phyloP scores from a whole-genome alignment of 2,329 filamentous ascomycete genomes.

The Xenoacremonium recifei region DNA sequence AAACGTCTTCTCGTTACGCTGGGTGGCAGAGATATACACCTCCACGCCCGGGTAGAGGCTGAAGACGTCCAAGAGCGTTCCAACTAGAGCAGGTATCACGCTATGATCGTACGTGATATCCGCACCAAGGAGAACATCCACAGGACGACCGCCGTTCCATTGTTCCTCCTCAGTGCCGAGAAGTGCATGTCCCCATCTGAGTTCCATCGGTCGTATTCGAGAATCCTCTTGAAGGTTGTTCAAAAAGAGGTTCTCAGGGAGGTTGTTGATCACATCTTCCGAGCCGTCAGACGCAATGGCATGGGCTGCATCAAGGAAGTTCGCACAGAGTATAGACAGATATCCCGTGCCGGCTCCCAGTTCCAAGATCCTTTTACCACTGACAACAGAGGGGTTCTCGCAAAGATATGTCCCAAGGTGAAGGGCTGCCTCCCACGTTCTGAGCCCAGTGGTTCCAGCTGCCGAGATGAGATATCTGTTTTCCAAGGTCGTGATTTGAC shows the following conservation, averaged over 20 bases:
- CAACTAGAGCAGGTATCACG: slow-evolving; percentile 62
- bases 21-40: slow-evolving; percentile 67
- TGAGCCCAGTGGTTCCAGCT: slow-evolving; percentile 70
- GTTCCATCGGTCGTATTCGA: slow-evolving; percentile 48
- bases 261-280: slow-evolving; percentile 65
- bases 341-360: slow-evolving; percentile 77
- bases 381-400: slow-evolving; percentile 42
- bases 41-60: slow-evolving; percentile 52
- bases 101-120: slow-evolving; percentile 75
- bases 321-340: slow-evolving; percentile 71
- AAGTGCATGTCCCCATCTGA: slow-evolving; percentile 64
- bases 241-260: slow-evolving; percentile 66
- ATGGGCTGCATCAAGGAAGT: slow-evolving; percentile 56
- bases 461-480: slow-evolving; percentile 67
- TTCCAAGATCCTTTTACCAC: slow-evolving; percentile 62
- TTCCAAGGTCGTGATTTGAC: slow-evolving; percentile 63
- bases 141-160: slow-evolving; percentile 45
- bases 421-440: slow-evolving; percentile 80
- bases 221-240: slow-evolving; percentile 58
- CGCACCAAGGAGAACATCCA: slow-evolving; percentile 70
- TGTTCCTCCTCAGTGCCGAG: slow-evolving; percentile 55
- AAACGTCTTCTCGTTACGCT: slow-evolving; percentile 70
- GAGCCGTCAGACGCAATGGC: slow-evolving; percentile 74
- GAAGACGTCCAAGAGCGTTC: slow-evolving; percentile 63
- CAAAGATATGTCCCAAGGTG: slow-evolving; percentile 70